A percentile compares a stretch with the other conserved stretches of the same genome.
Evolutionary conservation across 2,329 filamentous ascomycete species (phyloP).

Genomic region (Fusarium duplospermum): DNA sequence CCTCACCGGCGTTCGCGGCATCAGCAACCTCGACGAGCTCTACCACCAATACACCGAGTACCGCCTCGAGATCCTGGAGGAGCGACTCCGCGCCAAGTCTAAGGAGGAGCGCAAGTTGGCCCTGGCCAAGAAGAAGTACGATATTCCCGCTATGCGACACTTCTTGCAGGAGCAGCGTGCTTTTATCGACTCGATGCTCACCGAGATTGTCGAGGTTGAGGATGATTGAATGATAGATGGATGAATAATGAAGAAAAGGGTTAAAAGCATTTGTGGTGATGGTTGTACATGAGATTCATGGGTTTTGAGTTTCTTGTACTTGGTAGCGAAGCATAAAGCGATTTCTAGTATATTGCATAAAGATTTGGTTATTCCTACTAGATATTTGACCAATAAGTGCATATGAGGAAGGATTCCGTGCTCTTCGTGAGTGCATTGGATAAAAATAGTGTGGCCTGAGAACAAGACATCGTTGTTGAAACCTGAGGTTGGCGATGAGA

Average conservation of each 20-base stretch:
- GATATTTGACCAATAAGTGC: neutral
- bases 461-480: neutral
- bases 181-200: conserved; percentile 9
- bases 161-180: conserved; percentile 2
- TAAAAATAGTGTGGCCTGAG: neutral
- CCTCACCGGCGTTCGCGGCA: conserved; percentile 10
- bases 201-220: conserved; percentile 1
- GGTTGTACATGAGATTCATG: neutral
- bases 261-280: neutral
- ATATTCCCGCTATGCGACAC: neutral
- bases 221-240: neutral
- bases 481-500: neutral
- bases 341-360: neutral
- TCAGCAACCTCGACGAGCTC: neutral
- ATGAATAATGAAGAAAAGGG: neutral
- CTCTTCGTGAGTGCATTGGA: neutral
- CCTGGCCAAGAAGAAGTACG: conserved; percentile 10
- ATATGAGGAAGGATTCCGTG: too few relatives aligned
- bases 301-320: neutral
- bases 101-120: conserved; percentile 3
- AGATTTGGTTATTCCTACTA: neutral
- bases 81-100: neutral
- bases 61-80: conserved; percentile 10
- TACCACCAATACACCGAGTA: conserved; percentile 16
- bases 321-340: neutral